Evolutionary conservation across 1,284 basidiomycete genomes (phyloP), one percentile per base, ranked within the genome.

Genomic region (Neolentinus lepideus): DNA sequence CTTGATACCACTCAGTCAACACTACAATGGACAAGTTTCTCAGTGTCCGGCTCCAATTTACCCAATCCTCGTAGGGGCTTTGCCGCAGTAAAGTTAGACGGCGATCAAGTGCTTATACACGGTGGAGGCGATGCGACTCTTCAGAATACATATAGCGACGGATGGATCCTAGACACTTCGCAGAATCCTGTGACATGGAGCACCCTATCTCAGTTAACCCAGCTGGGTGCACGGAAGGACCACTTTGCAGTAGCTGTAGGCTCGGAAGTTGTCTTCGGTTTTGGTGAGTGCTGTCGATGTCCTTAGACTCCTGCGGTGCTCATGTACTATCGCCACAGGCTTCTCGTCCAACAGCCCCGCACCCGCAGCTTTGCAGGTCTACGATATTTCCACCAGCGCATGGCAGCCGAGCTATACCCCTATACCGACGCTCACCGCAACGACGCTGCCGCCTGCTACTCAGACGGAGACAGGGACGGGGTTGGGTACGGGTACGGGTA

Each of bases 31-130:
- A 67, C 73, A 2, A 67, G 64, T 1, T 60, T 81, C 16, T 66
- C 65, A 1, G 70, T 79, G 2, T 70, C 73, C 9, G 68, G 66
- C 21, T 60, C 65, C 0, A 68, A 67, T 3, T 62, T 83, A 4
- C 91, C 90, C 8, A 55, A 62, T 16, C 75, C 84, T n/a, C 80
- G 92, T 51, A 76, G 88, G 35, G 84, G 81, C 12, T 90, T 91
- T 57, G 85, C 83, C 0, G 75, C 83, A 1, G 76, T 77, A 0
- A 65, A 81, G 12, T 73, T 85, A 21, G 70, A 77, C 35, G 75
- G 76, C 48, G 79, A 75, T 25, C 78, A 77, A 55, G 71, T 92
- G 26, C 70, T 92, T 54, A 80, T 94, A 11, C 88, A 92, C 35
- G 92, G 92, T 21, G 92, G 92, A 11, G 78, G 80, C n/a, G 83